Conservation (phyloP, 768 basidiomycete genomes). For the Crepidotus variabilis region DNA sequence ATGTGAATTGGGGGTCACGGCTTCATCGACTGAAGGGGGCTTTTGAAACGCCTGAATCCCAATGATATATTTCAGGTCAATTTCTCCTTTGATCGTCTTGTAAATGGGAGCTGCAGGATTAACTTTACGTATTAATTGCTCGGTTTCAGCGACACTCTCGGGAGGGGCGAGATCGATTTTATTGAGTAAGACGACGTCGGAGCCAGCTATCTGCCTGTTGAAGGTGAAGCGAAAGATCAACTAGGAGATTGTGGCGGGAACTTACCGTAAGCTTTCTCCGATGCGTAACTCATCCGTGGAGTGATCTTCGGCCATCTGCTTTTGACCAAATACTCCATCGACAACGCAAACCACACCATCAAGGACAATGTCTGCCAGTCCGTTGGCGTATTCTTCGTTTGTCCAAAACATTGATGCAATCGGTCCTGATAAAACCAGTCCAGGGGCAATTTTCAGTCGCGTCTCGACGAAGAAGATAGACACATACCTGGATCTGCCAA, state of each 20-base stretch:
- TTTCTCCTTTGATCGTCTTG: conserved; percentile 62
- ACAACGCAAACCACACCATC: conserved; percentile 94
- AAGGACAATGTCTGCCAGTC: conserved; percentile 67
- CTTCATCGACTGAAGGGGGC: conserved; percentile 31
- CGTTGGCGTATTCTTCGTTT: conserved; percentile 75
- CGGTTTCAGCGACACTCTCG: conserved; percentile 41
- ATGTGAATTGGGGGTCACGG: conserved; percentile 10
- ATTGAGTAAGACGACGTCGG: conserved; percentile 91
- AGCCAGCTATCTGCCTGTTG: conserved; percentile 86
- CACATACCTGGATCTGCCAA: conserved; percentile 85
- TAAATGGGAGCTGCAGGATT: conserved; percentile 81
- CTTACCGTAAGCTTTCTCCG: conserved; percentile 79
- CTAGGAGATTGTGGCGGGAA: conserved; percentile 1
- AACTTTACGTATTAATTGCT: conserved; percentile 61
- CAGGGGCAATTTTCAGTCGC: neutral
- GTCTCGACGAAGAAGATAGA: conserved; percentile 4
- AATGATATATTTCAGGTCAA: conserved; percentile 77
- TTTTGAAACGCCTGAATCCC: conserved; percentile 76
- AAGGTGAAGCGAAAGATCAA: neutral
- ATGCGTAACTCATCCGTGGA: conserved; percentile 42
- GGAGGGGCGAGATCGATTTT: conserved; percentile 75
- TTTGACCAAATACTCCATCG: conserved; percentile 77
- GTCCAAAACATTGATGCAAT: conserved; percentile 87
- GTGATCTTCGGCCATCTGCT: conserved; percentile 89
- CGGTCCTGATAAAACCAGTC: conserved; percentile 45